Evolutionary conservation across 2,329 filamentous ascomycete genomes (phyloP).

Genomic region (Thelonectria blattea): DNA sequence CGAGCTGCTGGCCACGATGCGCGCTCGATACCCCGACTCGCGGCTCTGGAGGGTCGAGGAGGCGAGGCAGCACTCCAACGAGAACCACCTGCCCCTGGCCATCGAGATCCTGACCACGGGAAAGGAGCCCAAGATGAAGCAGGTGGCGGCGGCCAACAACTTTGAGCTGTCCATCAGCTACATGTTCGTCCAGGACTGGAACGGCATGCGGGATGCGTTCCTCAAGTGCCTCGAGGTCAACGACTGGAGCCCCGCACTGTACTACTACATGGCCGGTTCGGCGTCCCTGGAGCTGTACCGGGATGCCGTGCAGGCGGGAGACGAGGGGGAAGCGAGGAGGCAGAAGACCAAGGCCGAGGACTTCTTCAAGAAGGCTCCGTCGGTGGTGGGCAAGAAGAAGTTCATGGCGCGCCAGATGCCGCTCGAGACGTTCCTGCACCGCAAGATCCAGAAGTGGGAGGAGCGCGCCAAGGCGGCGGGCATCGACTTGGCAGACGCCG

Average conservation of each 20-base stretch:
- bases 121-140: slow-evolving; percentile 76
- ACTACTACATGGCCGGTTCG: slow-evolving; percentile 85
- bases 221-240: slow-evolving; percentile 78
- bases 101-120: slow-evolving; percentile 68
- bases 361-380: slow-evolving; percentile 73
- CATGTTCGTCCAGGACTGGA: slow-evolving; percentile 81
- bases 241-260: slow-evolving; percentile 88
- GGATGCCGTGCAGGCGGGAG: slow-evolving; percentile 50
- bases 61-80: slow-evolving; percentile 74
- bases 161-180: slow-evolving; percentile 83
- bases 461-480: slow-evolving; percentile 71
- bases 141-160: slow-evolving; percentile 82
- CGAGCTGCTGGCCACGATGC: slow-evolving; percentile 74
- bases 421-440: slow-evolving; percentile 83
- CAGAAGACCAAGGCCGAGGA: slow-evolving; percentile 71
- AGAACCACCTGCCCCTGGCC: slow-evolving; percentile 70
- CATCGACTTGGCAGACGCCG: slow-evolving; percentile 76
- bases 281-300: slow-evolving; percentile 85
- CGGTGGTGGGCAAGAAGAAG: slow-evolving; percentile 80
- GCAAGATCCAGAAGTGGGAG: slow-evolving; percentile 91
- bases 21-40: slow-evolving; percentile 78
- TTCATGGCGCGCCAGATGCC: slow-evolving; percentile 91
- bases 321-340: slow-evolving; percentile 54
- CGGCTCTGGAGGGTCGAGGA: slow-evolving; percentile 89
- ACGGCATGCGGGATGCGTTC: slow-evolving; percentile 76